Evolutionary conservation across 495 filamentous ascomycete species (phyloP), one percentile per base, ranked within the genome.

Genomic region (Xylaria nigripes): DNA sequence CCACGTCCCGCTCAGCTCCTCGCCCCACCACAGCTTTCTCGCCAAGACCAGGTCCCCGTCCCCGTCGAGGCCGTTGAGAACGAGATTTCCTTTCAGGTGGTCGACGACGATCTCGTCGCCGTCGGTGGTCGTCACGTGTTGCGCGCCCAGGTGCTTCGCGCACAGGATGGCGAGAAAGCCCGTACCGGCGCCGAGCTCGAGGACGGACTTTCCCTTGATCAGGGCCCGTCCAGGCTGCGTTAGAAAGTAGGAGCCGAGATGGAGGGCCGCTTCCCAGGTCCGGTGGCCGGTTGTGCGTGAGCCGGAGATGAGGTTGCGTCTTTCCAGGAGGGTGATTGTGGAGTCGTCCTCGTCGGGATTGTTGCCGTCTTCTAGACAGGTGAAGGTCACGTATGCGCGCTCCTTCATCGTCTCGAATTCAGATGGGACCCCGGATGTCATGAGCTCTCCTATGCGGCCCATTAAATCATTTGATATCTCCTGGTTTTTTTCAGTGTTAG

Each of bases 181-280:
- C 3, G 89, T 90, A 0, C 89, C 89, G 5, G 86, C 83, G 3
- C 89, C 89, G 5, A 94, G 74, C 58, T 95, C 89, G 9, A 95
- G 70, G 2, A 94, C 70, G 3, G 70, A 75, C 57, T 86, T 83
- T 9, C 73, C 74, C 30, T 58, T 55, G 6, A 89, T 61, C 13
- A 79, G 55, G 10, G 58, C 51, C 50, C 52, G 52, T 46, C 51
- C 53, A 29, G 43, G 7, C 22, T 56, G 23, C 2, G 62, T 61
- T 16, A 71, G 58, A 6, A 89, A 74, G 59, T 82, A 91, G 3
- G 83, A 75, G 3, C 79, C 86, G 0, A 93, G 76, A 62, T 87
- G 83, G 4, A 95, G 69, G 3, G 87, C 83, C 2, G 85, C 89
- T 71, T 92, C 89, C 89, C 89, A 95, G 4, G 89, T 95, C 9